Conservation (phyloP, 352 stramenopile species). For the Phytophthora foliorum region DNA sequence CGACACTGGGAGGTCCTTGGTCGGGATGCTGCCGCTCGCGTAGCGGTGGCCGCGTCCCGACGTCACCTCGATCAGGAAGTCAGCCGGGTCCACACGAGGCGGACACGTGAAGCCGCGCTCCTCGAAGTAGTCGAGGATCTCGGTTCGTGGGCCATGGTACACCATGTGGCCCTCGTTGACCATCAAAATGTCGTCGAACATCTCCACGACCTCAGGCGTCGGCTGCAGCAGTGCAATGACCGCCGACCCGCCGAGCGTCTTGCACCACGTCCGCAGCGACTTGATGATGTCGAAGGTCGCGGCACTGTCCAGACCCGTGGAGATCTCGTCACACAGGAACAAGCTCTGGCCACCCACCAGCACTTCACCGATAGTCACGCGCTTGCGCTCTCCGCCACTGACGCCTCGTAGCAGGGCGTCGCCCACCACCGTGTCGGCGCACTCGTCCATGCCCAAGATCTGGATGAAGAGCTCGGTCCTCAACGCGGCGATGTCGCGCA, state of each 20-base stretch:
- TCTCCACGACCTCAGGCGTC: slow-evolving; percentile 92
- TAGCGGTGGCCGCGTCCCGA: slow-evolving; percentile 59
- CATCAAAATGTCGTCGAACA: slow-evolving; percentile 96
- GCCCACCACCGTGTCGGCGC: slow-evolving; percentile 93
- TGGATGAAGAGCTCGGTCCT: slow-evolving; percentile 70
- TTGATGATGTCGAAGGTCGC: slow-evolving; percentile 90
- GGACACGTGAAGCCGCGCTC: slow-evolving; percentile 70
- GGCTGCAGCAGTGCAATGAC: slow-evolving; percentile 65
- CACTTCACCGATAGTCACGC: slow-evolving; percentile 95
- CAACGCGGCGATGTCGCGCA: slow-evolving; percentile 67
- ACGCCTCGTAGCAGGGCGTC: slow-evolving; percentile 87
- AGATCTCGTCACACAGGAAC: slow-evolving; percentile 94
- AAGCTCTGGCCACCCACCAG: slow-evolving; percentile 77
- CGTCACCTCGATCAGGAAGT: slow-evolving; percentile 71
- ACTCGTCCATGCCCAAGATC: slow-evolving; percentile 89
- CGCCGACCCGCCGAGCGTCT: slow-evolving; percentile 41
- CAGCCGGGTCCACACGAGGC: slow-evolving; percentile 59
- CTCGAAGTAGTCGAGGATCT: slow-evolving; percentile 86
- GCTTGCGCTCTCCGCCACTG: slow-evolving; percentile 86
- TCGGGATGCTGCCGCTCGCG: slow-evolving; percentile 35
- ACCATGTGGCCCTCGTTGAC: slow-evolving; percentile 93
- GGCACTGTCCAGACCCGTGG: slow-evolving; percentile 93
- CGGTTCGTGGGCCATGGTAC: slow-evolving; percentile 86
- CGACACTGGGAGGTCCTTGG: slow-evolving; percentile 30
- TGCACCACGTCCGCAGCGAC: slow-evolving; percentile 59